A percentile compares a stretch with the other conserved stretches of the same genome.
Evolutionary conservation across 441 rosid species (phyloP).

Genomic region (Populus hybrid): DNA sequence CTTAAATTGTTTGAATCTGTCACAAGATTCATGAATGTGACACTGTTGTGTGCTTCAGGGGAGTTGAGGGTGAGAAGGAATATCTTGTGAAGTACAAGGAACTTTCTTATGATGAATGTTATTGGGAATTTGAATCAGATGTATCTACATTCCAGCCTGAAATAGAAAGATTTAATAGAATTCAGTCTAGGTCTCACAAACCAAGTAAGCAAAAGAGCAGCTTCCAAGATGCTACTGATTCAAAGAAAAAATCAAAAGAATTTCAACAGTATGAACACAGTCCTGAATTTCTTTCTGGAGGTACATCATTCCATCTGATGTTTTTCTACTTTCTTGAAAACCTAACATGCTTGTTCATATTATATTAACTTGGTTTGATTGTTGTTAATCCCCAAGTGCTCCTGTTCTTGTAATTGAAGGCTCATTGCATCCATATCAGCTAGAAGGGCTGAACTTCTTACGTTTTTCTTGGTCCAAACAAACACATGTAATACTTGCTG

Average conservation of each 20-base stretch:
- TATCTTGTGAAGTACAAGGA: conserved; percentile 97
- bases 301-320: conserved; percentile 30
- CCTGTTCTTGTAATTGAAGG: conserved; percentile 51
- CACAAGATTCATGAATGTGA: conserved; percentile 3
- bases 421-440: conserved; percentile 93
- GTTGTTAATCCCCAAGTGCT: conserved; percentile 13
- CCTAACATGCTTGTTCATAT: conserved; percentile 3
- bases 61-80: conserved; percentile 73
- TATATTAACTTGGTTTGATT: conserved; percentile 17
- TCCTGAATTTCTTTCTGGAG: conserved; percentile 93
- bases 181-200: conserved; percentile 64
- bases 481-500: conserved; percentile 98
- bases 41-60: conserved; percentile 54
- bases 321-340: conserved; percentile 12
- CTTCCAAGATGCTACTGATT: conserved; percentile 42
- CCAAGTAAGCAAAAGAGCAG: conserved; percentile 47
- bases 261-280: conserved; percentile 82
- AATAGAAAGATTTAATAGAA: conserved; percentile 69
- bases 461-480: conserved; percentile 97
- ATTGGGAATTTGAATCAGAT: conserved; percentile 96
- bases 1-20: conserved; percentile 14
- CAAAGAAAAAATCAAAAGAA: conserved; percentile 63
- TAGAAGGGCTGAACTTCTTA: conserved; percentile 94
- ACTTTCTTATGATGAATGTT: conserved; percentile 93
- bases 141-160: conserved; percentile 86